A percentile compares a stretch with the other conserved stretches of the same genome.
Conservation (phyloP, 768 basidiomycete genomes). For the Tricholoma hemisulphureum region DNA sequence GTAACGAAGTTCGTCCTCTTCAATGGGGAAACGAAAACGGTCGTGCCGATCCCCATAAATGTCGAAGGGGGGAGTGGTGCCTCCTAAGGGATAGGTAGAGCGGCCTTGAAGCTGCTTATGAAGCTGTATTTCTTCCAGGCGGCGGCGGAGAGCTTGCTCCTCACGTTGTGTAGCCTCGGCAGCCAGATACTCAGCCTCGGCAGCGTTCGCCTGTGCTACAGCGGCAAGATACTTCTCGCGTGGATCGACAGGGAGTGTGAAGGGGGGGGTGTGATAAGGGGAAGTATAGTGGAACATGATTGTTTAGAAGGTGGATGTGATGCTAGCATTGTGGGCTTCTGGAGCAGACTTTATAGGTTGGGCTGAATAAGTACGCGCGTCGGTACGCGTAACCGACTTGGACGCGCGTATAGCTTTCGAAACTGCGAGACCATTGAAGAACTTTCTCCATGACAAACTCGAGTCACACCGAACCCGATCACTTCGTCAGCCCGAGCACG, state of each 20-base stretch:
- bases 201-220: constrained; percentile 34
- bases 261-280: constrained; percentile 1
- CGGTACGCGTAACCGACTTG: constrained; percentile 11
- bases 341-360: constrained; percentile 19
- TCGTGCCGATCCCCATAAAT: neutral
- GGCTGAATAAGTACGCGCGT: constrained; percentile 19
- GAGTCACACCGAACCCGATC: neutral
- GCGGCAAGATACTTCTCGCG: constrained; percentile 38
- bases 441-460: constrained; percentile 10
- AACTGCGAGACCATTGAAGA: constrained; percentile 6
- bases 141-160: constrained; percentile 28
- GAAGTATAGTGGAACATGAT: constrained; percentile 20
- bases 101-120: constrained; percentile 8
- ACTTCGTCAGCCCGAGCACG: neutral
- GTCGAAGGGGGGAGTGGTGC: neutral
- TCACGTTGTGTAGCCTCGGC: constrained; percentile 31
- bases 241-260: constrained; percentile 17
- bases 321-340: neutral
- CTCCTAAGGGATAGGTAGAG: neutral
- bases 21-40: neutral
- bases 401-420: constrained; percentile 16
- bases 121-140: constrained; percentile 21
- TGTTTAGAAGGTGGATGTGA: neutral
- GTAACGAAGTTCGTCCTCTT: constrained; percentile 6
- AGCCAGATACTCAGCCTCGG: constrained; percentile 37